phyloP scores from a whole-genome alignment of 768 basidiomycete species.

The Lentinus tigrinus region DNA sequence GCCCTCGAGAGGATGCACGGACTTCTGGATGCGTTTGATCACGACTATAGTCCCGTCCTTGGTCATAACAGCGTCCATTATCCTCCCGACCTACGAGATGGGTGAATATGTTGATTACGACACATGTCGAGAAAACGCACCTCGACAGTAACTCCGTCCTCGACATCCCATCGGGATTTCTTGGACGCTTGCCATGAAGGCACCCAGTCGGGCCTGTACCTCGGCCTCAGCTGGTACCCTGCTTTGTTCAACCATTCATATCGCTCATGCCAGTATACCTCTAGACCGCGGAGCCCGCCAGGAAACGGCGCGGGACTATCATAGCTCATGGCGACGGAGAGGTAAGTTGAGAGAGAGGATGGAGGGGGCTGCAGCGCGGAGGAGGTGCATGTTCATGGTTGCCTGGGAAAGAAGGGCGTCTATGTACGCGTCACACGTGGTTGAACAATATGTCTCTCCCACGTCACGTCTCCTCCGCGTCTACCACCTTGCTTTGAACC shows the following conservation, averaged over 20 bases:
- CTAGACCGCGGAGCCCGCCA: neutral
- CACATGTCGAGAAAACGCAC: neutral
- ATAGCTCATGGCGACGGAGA: neutral
- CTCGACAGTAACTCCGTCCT: neutral
- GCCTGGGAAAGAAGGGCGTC: no score
- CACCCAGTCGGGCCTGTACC: slow-evolving; percentile 26
- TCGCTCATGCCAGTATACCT: slow-evolving; percentile 14
- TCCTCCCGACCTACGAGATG: neutral
- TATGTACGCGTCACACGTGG: no score
- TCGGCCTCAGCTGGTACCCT: slow-evolving; percentile 27
- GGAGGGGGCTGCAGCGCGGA: neutral
- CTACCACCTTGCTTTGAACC: no score
- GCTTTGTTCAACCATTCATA: slow-evolving; percentile 16
- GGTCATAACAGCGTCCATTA: slow-evolving; percentile 24
- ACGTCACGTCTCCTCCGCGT: no score
- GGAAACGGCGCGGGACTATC: neutral
- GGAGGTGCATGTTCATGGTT: no score
- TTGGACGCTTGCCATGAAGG: slow-evolving; percentile 24
- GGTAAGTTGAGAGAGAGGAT: neutral
- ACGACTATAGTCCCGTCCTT: slow-evolving; percentile 21
- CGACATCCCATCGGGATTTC: neutral
- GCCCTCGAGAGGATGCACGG: slow-evolving; percentile 23
- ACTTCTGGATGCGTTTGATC: slow-evolving; percentile 19
- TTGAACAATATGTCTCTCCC: no score
- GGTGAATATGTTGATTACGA: neutral